These are phyloP conservation scores for Pleurotus giganteus DNA, from an alignment of 768 basidiomycete species.

Conservation along the genomic window DNA sequence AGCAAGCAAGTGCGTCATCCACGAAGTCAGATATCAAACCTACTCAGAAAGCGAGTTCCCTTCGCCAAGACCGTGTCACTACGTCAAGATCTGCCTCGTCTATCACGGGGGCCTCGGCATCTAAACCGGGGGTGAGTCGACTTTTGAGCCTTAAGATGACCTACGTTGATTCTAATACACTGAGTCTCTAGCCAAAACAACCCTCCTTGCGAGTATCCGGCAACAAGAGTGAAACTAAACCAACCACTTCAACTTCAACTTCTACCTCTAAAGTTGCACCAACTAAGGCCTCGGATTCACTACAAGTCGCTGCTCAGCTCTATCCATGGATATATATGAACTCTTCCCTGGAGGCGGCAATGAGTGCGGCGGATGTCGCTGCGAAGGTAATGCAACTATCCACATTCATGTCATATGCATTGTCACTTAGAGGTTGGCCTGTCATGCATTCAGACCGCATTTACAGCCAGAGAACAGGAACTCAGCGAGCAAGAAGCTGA, in stretches of 20 bases:
- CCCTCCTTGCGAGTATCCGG: not conserved
- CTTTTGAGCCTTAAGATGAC: not conserved
- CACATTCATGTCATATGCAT: not conserved
- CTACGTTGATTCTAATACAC: not conserved
- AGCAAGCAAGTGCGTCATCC: not conserved
- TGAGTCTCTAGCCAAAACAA: not conserved
- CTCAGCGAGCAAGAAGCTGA: slow-evolving; percentile 38
- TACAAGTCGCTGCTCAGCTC: slow-evolving; percentile 49
- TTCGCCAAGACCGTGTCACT: not conserved
- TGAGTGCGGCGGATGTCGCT: slow-evolving; percentile 35
- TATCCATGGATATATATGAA: slow-evolving; percentile 65
- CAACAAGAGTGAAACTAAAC: not conserved
- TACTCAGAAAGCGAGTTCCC: not conserved
- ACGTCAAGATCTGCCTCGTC: not conserved
- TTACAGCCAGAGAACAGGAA: slow-evolving; percentile 30
- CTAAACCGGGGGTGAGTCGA: not conserved
- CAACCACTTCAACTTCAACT: not conserved
- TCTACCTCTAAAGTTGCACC: not conserved
- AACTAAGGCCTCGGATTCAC: slow-evolving; percentile 27
- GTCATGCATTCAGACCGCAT: slow-evolving; percentile 28
- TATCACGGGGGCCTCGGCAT: not conserved
- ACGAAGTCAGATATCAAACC: not conserved
- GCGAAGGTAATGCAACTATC: slow-evolving; percentile 30
- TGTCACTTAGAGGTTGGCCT: not conserved
- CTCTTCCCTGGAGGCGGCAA: slow-evolving; percentile 51